phyloP scores from a whole-genome alignment of 1,139 yeast species.

The Kurtzmaniella quercitrusa region DNA sequence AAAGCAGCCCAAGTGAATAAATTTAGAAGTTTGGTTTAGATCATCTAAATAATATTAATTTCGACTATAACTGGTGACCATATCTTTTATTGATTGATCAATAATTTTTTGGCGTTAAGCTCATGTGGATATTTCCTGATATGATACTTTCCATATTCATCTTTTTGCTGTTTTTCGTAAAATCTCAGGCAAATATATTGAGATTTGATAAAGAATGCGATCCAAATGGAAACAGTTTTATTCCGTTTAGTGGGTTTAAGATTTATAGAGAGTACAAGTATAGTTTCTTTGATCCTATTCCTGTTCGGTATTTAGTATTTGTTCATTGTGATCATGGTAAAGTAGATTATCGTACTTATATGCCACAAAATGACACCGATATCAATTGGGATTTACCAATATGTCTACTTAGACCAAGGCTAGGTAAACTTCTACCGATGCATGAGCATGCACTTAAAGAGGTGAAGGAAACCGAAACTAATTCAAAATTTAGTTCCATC shows the following conservation, averaged over 20 bases:
- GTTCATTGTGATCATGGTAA: conserved; percentile 55
- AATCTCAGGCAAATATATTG: background rate
- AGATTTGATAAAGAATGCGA: conserved; percentile 32
- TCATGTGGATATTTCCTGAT: background rate
- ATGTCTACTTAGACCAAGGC: conserved; percentile 38
- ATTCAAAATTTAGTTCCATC: conserved; percentile 2
- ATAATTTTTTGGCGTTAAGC: background rate
- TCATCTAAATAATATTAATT: background rate
- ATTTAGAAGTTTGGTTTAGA: too few species aligned
- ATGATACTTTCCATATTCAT: conserved; percentile 2
- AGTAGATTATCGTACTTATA: conserved; percentile 40
- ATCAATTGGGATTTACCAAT: conserved; percentile 53
- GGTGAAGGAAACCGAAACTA: background rate
- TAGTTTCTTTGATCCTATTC: conserved; percentile 33
- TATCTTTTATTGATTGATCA: too few species aligned
- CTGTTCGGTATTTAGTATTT: conserved; percentile 45
- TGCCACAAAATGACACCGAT: conserved; percentile 33
- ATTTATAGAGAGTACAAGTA: conserved; percentile 50
- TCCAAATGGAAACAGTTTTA: conserved; percentile 22
- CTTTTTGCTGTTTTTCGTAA: conserved; percentile 19
- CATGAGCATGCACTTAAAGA: conserved; percentile 8
- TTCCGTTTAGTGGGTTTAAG: conserved; percentile 58
- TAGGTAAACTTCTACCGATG: conserved; percentile 13
- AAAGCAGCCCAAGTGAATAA: too few species aligned
- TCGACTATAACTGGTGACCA: background rate